Conservation (phyloP, 805 yeast species). For the Hanseniaspora lachancei region DNA sequence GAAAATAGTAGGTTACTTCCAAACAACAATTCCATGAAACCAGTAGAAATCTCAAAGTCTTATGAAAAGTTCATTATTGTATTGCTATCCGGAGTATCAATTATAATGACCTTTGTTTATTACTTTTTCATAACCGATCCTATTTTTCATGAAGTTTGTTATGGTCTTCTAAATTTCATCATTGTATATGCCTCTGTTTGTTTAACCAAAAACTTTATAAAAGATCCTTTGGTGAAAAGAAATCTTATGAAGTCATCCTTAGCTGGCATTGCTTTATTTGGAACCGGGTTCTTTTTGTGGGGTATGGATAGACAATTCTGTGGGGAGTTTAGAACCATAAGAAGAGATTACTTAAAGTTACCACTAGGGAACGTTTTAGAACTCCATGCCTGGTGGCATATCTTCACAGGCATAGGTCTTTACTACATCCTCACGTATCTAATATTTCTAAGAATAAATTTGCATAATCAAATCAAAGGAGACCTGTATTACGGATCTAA, state of each 20-base stretch:
- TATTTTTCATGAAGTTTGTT: constrained; percentile 75
- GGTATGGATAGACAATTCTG: constrained; percentile 79
- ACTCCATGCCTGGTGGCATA: constrained; percentile 97
- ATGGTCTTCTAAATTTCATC: constrained; percentile 62
- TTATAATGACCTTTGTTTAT: constrained; percentile 1
- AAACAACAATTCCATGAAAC: not conserved
- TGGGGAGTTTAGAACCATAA: constrained; percentile 37
- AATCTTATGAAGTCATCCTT: constrained; percentile 44
- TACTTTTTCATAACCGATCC: constrained; percentile 71
- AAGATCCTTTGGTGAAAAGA: constrained; percentile 34
- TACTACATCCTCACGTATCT: constrained; percentile 71
- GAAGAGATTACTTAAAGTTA: constrained; percentile 53
- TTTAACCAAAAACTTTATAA: constrained; percentile 42
- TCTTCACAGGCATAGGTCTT: constrained; percentile 74
- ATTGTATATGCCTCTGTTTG: constrained; percentile 50
- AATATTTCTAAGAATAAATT: constrained; percentile 58
- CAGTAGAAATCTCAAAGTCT: constrained; percentile 22
- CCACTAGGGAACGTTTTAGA: constrained; percentile 80
- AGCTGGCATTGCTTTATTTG: constrained; percentile 49
- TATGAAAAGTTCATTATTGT: constrained; percentile 36
- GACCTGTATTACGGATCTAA: constrained; percentile 4
- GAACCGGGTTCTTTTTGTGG: constrained; percentile 74
- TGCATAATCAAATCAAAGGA: constrained; percentile 35
- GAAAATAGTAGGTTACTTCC: not conserved
- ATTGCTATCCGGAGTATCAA: constrained; percentile 19